Evolutionary conservation across 441 rosid genomes (phyloP).

Genomic region (Pelargonium hybrid): DNA sequence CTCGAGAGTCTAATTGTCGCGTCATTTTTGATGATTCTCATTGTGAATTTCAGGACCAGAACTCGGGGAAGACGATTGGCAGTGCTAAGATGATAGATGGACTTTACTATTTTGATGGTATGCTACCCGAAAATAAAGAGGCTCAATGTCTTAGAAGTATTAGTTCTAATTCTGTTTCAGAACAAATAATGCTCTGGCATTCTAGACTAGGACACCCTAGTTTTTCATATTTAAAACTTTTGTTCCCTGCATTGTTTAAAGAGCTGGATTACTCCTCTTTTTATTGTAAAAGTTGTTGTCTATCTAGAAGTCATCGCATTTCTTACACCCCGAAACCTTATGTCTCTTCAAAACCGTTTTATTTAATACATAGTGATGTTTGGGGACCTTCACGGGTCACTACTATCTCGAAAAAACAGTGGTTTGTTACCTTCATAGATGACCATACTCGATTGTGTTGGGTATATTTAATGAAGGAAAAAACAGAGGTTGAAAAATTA

Average conservation of each 20-base stretch:
- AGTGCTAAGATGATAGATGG: conserved; percentile 8
- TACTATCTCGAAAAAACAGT: neutral
- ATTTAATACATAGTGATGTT: conserved; percentile 4
- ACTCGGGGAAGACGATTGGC: conserved; percentile 8
- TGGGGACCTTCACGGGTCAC: neutral
- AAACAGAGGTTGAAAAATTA: neutral
- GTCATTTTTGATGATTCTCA: neutral
- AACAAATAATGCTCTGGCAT: neutral
- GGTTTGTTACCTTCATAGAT: conserved; percentile 7
- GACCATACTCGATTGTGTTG: neutral
- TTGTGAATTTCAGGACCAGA: conserved; percentile 6
- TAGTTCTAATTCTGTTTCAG: neutral
- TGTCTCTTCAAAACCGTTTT: neutral
- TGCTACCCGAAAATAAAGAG: neutral
- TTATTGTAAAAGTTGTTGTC: neutral
- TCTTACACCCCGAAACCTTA: neutral
- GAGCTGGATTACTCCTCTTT: neutral
- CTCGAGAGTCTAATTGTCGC: conserved; percentile 1
- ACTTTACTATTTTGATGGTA: conserved; percentile 6
- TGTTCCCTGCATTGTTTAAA: neutral
- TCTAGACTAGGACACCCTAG: neutral
- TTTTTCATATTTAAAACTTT: neutral
- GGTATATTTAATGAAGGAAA: neutral
- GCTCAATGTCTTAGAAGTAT: neutral
- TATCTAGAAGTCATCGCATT: neutral